These are phyloP conservation scores for Neckera pumila DNA, from an alignment of 225 moss, liverwort and hornwort species.

Conservation along the genomic window DNA sequence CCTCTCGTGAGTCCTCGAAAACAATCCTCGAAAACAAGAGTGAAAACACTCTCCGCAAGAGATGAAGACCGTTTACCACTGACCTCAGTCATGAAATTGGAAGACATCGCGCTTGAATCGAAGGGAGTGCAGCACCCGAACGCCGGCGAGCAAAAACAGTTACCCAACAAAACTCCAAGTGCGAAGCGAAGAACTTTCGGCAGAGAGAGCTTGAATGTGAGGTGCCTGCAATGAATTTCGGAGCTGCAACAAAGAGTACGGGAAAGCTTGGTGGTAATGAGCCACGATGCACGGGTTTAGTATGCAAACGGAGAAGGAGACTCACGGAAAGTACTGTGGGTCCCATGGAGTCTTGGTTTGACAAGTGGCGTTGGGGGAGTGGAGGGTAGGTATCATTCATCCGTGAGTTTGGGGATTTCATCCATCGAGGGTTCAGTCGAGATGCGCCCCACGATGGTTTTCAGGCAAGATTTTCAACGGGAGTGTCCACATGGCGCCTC, in stretches of 20 bases:
- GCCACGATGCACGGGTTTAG: background rate
- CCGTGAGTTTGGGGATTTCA: background rate
- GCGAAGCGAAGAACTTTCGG: background rate
- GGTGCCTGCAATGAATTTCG: no score
- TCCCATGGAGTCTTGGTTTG: background rate
- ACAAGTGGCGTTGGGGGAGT: background rate
- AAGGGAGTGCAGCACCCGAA: background rate
- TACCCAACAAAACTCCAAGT: background rate
- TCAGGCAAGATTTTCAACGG: no score
- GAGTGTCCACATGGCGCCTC: background rate
- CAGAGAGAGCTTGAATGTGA: background rate
- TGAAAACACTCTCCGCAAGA: background rate
- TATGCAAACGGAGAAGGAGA: background rate
- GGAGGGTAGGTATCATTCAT: background rate
- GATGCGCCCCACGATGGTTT: background rate
- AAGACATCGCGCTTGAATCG: slow-evolving; percentile 43
- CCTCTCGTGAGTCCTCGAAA: background rate
- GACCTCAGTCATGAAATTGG: slow-evolving; percentile 24
- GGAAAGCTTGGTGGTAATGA: background rate
- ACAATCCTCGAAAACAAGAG: background rate
- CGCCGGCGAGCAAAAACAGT: background rate
- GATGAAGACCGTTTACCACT: background rate
- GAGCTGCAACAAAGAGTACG: no score
- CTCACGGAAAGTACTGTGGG: background rate
- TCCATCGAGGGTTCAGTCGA: background rate